These are phyloP conservation scores for Chlamydomonas asymmetrica DNA, from an alignment of 139 green algal genomes.

Conservation along the genomic window DNA sequence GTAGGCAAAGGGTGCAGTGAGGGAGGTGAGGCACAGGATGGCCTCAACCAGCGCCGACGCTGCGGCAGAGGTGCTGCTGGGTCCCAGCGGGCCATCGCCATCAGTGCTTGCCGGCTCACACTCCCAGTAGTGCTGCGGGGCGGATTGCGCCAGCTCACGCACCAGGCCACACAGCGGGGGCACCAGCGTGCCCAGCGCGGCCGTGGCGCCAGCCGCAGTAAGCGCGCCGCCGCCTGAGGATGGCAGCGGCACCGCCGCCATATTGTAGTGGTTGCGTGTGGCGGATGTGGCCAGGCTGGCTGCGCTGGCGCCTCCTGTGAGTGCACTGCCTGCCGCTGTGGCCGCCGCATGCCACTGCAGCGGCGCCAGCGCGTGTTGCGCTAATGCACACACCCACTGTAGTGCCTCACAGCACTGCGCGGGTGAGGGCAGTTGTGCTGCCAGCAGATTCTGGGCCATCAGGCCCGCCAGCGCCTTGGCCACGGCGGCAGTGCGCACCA, in stretches of 20 bases:
- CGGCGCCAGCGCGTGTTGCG: conserved; percentile 20
- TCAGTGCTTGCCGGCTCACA: neutral
- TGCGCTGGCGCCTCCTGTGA: no score
- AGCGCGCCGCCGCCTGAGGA: no score
- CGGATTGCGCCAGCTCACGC: conserved; percentile 4
- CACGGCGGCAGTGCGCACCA: neutral
- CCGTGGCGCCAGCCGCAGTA: neutral
- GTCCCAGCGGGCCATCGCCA: neutral
- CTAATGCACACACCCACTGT: neutral
- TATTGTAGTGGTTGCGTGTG: no score
- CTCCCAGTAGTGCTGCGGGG: neutral
- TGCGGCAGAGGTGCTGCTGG: neutral
- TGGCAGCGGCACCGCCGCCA: no score
- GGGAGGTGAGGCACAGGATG: conserved; percentile 14
- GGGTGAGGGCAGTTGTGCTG: neutral
- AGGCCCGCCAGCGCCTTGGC: conserved; percentile 16
- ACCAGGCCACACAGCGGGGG: conserved; percentile 3
- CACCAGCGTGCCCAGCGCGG: conserved; percentile 1
- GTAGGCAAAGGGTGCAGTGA: conserved; percentile 2
- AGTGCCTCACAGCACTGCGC: conserved; percentile 18
- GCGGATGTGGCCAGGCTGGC: no score
- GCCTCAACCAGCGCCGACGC: neutral
- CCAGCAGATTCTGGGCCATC: conserved; percentile 3
- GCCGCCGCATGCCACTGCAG: conserved; percentile 10
- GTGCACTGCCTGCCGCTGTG: neutral